phyloP scores from a whole-genome alignment of 108 stramenopile species.

The Nannochloropsis salina region DNA sequence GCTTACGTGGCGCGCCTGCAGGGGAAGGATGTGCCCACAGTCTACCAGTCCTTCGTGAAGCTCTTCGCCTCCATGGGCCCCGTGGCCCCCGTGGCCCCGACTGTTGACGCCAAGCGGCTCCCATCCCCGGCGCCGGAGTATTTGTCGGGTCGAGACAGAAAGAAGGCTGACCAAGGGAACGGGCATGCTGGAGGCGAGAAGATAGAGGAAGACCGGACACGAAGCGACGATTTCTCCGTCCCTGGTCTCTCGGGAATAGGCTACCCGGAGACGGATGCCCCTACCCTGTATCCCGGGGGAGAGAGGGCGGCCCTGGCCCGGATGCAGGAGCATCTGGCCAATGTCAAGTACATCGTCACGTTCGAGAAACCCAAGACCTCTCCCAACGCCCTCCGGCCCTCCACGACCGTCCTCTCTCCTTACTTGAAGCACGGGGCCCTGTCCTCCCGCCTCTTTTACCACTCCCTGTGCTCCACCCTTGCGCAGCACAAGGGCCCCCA shows the following conservation, averaged over 20 bases:
- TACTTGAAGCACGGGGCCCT: conserved; percentile 59
- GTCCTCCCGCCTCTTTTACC: conserved; percentile 50
- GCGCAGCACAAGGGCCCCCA: conserved; percentile 49
- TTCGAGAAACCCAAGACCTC: conserved; percentile 94
- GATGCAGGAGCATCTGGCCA: conserved; percentile 19
- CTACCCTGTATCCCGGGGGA: conserved; percentile 58
- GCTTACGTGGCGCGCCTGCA: conserved; percentile 35
- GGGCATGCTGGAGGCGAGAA: not conserved
- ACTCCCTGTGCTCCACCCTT: conserved; percentile 46
- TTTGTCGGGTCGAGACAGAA: not conserved
- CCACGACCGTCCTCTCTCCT: conserved; percentile 62
- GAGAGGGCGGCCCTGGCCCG: conserved; percentile 49
- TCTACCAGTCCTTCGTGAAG: conserved; percentile 60
- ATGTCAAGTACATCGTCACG: conserved; percentile 57
- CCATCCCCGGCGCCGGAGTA: not conserved
- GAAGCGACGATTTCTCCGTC: conserved; percentile 9
- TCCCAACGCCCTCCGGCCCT: conserved; percentile 56
- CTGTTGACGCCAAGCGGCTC: not conserved
- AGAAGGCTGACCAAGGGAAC: not conserved
- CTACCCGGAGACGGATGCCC: conserved; percentile 44
- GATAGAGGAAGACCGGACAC: not conserved
- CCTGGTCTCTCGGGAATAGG: conserved; percentile 41
- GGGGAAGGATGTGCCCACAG: conserved; percentile 45
- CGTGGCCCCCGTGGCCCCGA: not conserved
- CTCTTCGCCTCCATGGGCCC: conserved; percentile 33